These are phyloP conservation scores for Pleurotus ostreatus DNA, from an alignment of 768 basidiomycete species.

Conservation along the genomic window DNA sequence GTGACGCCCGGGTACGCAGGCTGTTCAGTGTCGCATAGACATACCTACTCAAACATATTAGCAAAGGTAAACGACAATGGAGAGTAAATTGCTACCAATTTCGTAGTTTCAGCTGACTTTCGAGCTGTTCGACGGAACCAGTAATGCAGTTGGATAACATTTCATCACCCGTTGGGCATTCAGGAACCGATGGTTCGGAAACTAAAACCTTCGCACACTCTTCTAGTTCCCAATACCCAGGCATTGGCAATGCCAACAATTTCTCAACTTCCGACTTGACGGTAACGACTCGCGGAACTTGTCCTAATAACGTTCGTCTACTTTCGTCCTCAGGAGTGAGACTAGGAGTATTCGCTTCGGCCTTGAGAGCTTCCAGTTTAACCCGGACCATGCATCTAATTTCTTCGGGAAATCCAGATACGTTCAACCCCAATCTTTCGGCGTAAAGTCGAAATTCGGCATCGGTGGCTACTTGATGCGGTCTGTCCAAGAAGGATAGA, in stretches of 20 bases:
- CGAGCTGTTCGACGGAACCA: constrained; percentile 15
- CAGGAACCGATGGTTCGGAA: constrained; percentile 9
- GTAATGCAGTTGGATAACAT: constrained; percentile 28
- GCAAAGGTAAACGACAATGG: neutral
- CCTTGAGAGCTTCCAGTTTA: constrained; percentile 31
- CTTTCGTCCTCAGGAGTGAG: constrained; percentile 12
- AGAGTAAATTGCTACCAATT: constrained; percentile 16
- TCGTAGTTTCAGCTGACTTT: constrained; percentile 24
- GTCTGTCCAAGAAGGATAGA: constrained; percentile 35
- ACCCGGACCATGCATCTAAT: constrained; percentile 33
- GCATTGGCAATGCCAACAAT: constrained; percentile 40
- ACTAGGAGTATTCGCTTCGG: constrained; percentile 17
- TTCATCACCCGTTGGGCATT: constrained; percentile 36
- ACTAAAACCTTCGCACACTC: constrained; percentile 32
- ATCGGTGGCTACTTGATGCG: constrained; percentile 22
- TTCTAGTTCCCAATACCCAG: constrained; percentile 45
- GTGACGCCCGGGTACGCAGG: constrained; percentile 26
- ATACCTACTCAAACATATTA: constrained; percentile 1
- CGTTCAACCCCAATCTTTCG: constrained; percentile 33
- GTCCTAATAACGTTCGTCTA: constrained; percentile 34
- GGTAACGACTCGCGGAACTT: constrained; percentile 38
- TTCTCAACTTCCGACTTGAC: constrained; percentile 41
- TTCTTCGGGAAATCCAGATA: constrained; percentile 31
- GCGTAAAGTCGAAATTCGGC: constrained; percentile 35
- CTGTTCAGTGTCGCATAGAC: constrained; percentile 30